Conservation (phyloP, 2,329 filamentous ascomycete genomes). For the Daldinia sp. region DNA sequence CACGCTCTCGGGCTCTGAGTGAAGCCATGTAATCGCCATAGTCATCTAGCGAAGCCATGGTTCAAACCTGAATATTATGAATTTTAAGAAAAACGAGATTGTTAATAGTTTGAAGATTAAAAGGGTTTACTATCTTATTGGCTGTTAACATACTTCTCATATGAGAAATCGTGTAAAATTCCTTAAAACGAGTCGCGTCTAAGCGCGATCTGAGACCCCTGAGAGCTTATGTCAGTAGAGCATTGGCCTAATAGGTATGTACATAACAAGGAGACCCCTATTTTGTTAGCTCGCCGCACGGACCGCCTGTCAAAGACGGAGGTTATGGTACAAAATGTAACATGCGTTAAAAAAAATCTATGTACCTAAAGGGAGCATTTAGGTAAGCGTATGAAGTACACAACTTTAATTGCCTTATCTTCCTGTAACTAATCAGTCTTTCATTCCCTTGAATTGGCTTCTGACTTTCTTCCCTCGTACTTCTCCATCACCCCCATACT, state of each 20-base stretch:
- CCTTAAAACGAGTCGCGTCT: neutral
- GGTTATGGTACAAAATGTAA: neutral
- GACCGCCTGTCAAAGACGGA: no score
- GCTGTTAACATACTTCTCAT: neutral
- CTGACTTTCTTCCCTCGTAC: neutral
- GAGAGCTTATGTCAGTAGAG: neutral
- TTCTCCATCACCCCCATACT: no score
- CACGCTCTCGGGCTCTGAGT: neutral
- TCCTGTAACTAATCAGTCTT: neutral
- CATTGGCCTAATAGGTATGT: neutral
- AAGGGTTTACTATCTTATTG: neutral
- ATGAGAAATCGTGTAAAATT: neutral
- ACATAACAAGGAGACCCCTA: slow-evolving; percentile 1
- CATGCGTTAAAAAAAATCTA: neutral
- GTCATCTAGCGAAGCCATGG: neutral
- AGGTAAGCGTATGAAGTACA: neutral
- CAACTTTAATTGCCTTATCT: neutral
- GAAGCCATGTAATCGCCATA: neutral
- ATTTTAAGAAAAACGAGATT: neutral
- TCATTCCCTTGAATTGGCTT: neutral
- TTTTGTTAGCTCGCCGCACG: neutral
- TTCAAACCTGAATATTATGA: neutral
- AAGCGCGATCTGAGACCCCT: neutral
- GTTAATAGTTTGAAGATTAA: neutral
- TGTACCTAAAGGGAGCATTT: neutral